Evolutionary conservation across 2,329 filamentous ascomycete genomes (phyloP), one percentile per base, ranked within the genome.

Genomic region (Neofusicoccum sp.): DNA sequence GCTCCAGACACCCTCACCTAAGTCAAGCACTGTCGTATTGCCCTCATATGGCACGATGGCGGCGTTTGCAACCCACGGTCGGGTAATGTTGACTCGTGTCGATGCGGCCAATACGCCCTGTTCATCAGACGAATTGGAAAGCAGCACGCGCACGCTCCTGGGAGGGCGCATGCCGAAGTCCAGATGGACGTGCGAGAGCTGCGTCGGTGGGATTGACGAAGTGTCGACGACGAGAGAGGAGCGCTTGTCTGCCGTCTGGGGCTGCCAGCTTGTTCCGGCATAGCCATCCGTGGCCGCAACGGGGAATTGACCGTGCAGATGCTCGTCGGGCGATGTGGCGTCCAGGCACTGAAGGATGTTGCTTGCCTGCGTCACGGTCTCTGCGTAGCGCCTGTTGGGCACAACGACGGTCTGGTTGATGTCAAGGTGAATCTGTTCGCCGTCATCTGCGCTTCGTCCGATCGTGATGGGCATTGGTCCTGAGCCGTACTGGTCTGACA

Each of bases 311-410:
- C 89, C 89, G 0, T 87, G 84, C 31, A 82, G 76, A 69, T 82
- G 85, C 1, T 73, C 70, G 43, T 81, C 72, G 0, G 77, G 71
- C 1, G 83, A 85, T 14, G 71, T 73, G 0, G 83, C 83, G 1
- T 85, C 80, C 3, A 79, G 80, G 72, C 89, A 92, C 76, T 92
- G 89, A 0, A 85, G 80, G 33, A 90, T 78, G 71, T 92, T 91
- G 7, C 83, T 83, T 0, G 79, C 69, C 2, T 84, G 75, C 0
- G 87, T 89, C 36, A 80, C 76, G 12, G 80, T 79, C 28, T 82
- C 76, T 64, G 83, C 84, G 62, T 84, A 82, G 22, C 82, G 80
- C 7, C 88, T 83, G 69, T 90, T 91, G 0, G 78, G 76, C 6
- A 91, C 69, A 0, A 80, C 79, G 31, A 90, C 71, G 0, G 81